Conservation (phyloP, 495 filamentous ascomycete genomes). For the Astrothelium subdiscretum region DNA sequence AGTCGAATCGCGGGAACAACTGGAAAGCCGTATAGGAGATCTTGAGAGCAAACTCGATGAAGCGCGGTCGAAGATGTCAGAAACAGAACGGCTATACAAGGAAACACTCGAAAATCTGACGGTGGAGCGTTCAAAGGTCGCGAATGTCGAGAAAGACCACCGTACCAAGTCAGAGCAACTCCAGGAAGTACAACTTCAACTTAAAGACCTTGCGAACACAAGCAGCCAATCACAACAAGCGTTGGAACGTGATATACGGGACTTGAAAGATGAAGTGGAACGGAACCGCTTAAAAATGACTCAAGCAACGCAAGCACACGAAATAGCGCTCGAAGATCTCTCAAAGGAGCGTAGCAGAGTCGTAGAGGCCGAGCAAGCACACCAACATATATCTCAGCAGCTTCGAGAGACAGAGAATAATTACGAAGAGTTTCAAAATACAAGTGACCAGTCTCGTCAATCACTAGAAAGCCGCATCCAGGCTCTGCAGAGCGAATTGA, state of each 20-base stretch:
- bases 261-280: background rate
- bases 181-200: background rate
- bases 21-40: background rate
- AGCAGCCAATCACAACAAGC: background rate
- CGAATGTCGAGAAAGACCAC: background rate
- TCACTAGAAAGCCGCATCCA: background rate
- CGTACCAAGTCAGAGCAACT: background rate
- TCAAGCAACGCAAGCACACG: background rate
- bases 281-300: background rate
- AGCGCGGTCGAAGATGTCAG: background rate
- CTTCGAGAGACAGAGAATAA: background rate
- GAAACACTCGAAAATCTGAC: background rate
- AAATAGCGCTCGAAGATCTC: background rate
- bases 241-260: background rate
- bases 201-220: background rate
- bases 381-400: background rate
- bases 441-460: background rate
- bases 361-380: slow-evolving; percentile 5
- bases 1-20: background rate
- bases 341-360: background rate
- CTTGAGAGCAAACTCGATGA: background rate
- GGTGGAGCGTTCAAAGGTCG: background rate
- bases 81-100: background rate
- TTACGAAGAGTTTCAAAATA: background rate
- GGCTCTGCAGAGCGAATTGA: background rate